These are phyloP conservation scores for Beauveria sp. DNA, from an alignment of 2,329 filamentous ascomycete genomes.

Conservation along the genomic window DNA sequence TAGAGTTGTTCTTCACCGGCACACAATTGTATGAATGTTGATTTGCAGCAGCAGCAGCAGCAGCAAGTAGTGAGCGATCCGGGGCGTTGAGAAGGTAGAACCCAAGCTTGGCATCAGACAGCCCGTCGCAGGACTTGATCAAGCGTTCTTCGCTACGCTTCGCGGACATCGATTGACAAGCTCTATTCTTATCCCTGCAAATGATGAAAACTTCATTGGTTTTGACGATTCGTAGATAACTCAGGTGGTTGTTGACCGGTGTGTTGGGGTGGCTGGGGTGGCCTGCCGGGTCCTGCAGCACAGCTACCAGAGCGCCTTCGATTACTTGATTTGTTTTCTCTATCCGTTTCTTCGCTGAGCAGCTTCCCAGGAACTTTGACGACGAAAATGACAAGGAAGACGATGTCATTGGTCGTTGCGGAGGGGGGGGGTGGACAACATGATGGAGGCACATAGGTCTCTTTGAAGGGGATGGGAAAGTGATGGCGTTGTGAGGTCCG, in stretches of 20 bases:
- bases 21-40: background rate
- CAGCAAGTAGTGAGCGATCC: background rate
- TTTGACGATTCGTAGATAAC: background rate
- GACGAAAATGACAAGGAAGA: background rate
- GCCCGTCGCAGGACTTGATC: background rate
- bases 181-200: background rate
- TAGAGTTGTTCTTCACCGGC: background rate
- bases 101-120: background rate
- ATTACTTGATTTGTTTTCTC: constrained; percentile 28
- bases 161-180: background rate
- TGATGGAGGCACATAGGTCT: background rate
- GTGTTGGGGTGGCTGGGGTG: background rate
- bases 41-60: background rate
- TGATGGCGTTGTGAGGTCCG: background rate
- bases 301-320: constrained; percentile 26
- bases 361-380: constrained; percentile 24
- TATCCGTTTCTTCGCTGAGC: constrained; percentile 27
- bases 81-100: background rate
- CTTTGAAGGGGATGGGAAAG: constrained; percentile 2
- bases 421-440: background rate
- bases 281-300: constrained; percentile 17
- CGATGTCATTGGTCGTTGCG: background rate
- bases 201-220: background rate
- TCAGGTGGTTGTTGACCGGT: background rate
- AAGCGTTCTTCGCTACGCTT: no score